Base-by-base conservation (phyloP, 805 yeast genomes). In the Suhomyces kilbournensis region DNA sequence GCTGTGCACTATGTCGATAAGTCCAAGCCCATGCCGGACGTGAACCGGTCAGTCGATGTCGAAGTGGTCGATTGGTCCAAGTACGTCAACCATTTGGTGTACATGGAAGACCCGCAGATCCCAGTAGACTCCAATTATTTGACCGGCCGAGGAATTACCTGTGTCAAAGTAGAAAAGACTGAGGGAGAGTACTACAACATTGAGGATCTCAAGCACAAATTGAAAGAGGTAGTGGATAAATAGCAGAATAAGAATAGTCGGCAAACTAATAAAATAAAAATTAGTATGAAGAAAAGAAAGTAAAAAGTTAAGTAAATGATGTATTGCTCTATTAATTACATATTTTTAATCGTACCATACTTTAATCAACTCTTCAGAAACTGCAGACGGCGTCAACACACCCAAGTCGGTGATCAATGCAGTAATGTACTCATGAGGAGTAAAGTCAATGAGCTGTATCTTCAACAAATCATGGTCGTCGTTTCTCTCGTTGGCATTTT, bases 351-450 rank as follows among this genome's bases (percentile, higher is more conserved):
- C 97, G 64, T 91, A 92, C 97, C 97, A 94, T 84, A 94, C 90
- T 72, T 94, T 94, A 67, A 94, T 94, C 69, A 94, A 80, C 72
- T 94, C 99, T 68, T 94, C 99, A n/a, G 96, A 87, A 19, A 94
- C 99, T 0, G 98, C 98, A 54, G 96, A 87, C 10, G 99, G 97
- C 6, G 99, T 94, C 59, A 94, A 78, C 1, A 94, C 97, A 15
- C 99, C 99, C 57, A 94, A 76, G 68, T 94, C 99, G 3, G 99
- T 93, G 54, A 94, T 90, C 59, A 94, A 79, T 3, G 98, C 98
- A 2, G 99, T 94, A 50, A 94, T 88, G 64, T 86, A 90, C 60
- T 92, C 93, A 70, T 94, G 97, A 10, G 97, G 96, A 0, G 99
- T 94, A 72, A 91, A 96, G 69, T 94, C 99, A 47, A 91, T 82